phyloP scores from a whole-genome alignment of 306 rosid genomes.

The Trifolium repens region DNA sequence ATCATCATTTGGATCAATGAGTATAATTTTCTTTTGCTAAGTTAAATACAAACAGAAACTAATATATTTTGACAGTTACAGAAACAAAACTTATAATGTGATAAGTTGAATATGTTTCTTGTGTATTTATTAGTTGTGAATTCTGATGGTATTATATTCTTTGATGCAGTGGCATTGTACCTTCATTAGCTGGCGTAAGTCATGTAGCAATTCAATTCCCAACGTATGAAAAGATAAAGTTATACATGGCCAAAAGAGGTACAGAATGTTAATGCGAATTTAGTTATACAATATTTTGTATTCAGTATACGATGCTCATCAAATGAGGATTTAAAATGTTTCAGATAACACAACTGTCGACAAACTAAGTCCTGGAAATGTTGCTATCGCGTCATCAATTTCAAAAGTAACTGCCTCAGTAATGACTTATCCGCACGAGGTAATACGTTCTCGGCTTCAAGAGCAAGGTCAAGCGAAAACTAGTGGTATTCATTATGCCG shows the following conservation, averaged over 20 bases:
- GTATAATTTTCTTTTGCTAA: background rate
- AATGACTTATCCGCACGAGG: constrained; percentile 94
- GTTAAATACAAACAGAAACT: background rate
- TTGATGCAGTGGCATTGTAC: constrained; percentile 82
- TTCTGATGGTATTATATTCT: constrained; percentile 39
- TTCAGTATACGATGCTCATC: constrained; percentile 34
- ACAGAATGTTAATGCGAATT: constrained; percentile 13
- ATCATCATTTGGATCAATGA: too few species aligned
- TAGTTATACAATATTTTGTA: too few species aligned
- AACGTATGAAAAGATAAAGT: constrained; percentile 82
- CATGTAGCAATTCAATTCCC: constrained; percentile 98
- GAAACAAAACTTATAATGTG: constrained; percentile 2
- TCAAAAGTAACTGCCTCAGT: constrained; percentile 86
- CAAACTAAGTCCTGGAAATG: constrained; percentile 64
- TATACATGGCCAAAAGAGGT: constrained; percentile 76
- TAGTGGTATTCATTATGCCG: constrained; percentile 52
- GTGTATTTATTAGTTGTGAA: background rate
- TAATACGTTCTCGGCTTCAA: constrained; percentile 89
- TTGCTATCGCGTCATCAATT: constrained; percentile 79
- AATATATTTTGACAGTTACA: background rate
- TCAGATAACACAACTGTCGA: constrained; percentile 81
- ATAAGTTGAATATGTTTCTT: constrained; percentile 10
- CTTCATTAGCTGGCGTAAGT: constrained; percentile 92
- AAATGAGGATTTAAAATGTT: constrained; percentile 32
- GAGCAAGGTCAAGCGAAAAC: constrained; percentile 90